These are phyloP conservation scores for Leptodermis oblonga DNA, from an alignment of 257 asterid species.

Conservation along the genomic window DNA sequence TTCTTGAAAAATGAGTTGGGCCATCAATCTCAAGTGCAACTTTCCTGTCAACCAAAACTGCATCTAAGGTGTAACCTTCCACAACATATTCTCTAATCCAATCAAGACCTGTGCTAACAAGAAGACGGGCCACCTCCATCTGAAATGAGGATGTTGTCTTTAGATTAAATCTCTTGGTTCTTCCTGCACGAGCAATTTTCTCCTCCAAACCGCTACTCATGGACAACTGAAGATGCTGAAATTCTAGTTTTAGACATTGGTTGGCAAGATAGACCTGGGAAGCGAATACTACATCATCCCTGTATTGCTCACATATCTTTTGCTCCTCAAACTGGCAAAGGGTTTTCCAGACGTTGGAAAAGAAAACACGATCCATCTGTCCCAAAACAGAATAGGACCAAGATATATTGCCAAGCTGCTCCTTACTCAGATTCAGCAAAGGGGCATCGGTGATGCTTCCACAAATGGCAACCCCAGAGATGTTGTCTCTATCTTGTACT, in stretches of 20 bases:
- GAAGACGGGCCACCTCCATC: conserved; percentile 89
- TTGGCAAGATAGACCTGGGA: conserved; percentile 78
- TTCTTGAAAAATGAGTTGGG: conserved; percentile 95
- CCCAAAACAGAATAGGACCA: conserved; percentile 93
- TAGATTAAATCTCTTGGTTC: conserved; percentile 71
- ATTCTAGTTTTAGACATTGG: conserved; percentile 70
- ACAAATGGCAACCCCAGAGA: conserved; percentile 8
- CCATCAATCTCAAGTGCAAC: conserved; percentile 95
- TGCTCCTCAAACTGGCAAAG: conserved; percentile 53
- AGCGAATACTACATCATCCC: conserved; percentile 77
- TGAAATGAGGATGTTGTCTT: conserved; percentile 86
- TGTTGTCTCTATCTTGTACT: too few relatives aligned
- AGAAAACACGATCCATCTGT: conserved; percentile 40
- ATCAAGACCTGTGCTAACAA: conserved; percentile 81
- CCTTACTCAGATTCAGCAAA: conserved; percentile 49
- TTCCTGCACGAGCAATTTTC: conserved; percentile 58
- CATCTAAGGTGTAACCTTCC: conserved; percentile 88
- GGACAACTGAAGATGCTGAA: conserved; percentile 51
- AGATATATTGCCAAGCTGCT: conserved; percentile 66
- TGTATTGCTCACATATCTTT: conserved; percentile 53
- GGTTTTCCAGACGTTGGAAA: conserved; percentile 56
- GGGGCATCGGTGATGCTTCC: too few relatives aligned
- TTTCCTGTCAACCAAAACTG: conserved; percentile 64
- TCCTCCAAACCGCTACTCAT: conserved; percentile 55
- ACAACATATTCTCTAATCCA: conserved; percentile 76